Evolutionary conservation across 352 stramenopile species (phyloP), one percentile per base, ranked within the genome.

Genomic region (Phytophthora ohioensis): DNA sequence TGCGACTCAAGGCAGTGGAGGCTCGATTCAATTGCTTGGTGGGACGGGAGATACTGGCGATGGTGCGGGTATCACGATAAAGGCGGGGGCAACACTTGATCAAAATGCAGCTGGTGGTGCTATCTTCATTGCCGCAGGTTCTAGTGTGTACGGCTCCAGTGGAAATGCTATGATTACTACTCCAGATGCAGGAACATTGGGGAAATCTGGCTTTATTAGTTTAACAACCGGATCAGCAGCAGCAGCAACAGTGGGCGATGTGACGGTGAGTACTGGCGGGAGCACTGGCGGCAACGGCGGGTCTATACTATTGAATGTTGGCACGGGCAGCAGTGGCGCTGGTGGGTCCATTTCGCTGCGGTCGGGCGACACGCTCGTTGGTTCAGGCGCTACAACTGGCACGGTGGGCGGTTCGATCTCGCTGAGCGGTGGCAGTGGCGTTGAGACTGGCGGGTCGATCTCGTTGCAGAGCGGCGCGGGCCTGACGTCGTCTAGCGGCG

Each of bases 1-100:
- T 62, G 56, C 71, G 57, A 59, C 41, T 8, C 61, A 72, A 68
- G 71, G 71, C 12, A 75, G 56, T 57, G 62, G 67, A 27, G 71
- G 71, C 5, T 70, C 71, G 9, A 71, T 79, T 35, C 58, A 71
- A 38, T 17, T 79, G 15, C 60, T 77, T 31, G 55, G 55, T 5
- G 72, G 72, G 21, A 53, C 49, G 6, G 72, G 69, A 17, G 58
- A 70, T 51, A 68, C 54, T 1, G 69, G 69, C 13, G 53, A 73
- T 69, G 69, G 69, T 4, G 57, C 62, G 3, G 73, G 47, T 41
- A 70, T 76, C 31, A 69, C 52, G 3, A 42, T 79, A 11, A 69
- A 41, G 52, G 69, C 67, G 15, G 72, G 72, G 36, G 43, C 13
- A 9, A 76, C 64, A 54, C 34, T 58, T 30, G 63, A 73, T 13